phyloP scores from a whole-genome alignment of 1,284 basidiomycete species.

The Marasmius fiardii region DNA sequence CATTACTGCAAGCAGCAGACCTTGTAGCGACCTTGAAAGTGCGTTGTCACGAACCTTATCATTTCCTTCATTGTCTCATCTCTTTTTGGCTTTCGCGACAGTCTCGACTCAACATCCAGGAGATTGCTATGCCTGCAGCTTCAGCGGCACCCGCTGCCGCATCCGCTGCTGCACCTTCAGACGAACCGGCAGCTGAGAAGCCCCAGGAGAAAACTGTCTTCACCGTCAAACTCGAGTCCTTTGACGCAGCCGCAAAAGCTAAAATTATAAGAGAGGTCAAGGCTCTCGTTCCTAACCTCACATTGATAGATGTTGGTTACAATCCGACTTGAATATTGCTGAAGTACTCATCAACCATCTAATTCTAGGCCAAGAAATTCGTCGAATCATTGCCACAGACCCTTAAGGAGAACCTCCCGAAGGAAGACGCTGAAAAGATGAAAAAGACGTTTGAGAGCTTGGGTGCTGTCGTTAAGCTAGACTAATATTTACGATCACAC shows the following conservation, averaged over 20 bases:
- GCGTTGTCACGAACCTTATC: slow-evolving; percentile 19
- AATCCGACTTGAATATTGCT: slow-evolving; percentile 14
- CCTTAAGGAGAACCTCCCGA: slow-evolving; percentile 93
- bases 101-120: slow-evolving; percentile 95
- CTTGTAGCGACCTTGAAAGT: slow-evolving; percentile 92
- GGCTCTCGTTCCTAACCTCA: slow-evolving; percentile 90
- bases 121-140: slow-evolving; percentile 91
- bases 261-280: slow-evolving; percentile 99
- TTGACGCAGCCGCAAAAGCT: slow-evolving; percentile 87
- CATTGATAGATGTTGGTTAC: slow-evolving; percentile 86
- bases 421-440: slow-evolving; percentile 98
- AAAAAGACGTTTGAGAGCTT: slow-evolving; percentile 87
- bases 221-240: slow-evolving; percentile 91
- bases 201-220: slow-evolving; percentile 99
- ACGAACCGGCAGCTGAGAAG: slow-evolving; percentile 81
- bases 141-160: slow-evolving; percentile 59
- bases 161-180: slow-evolving; percentile 54
- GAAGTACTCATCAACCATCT: slow-evolving; percentile 14
- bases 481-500: slow-evolving; percentile 43
- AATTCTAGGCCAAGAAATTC: slow-evolving; percentile 93
- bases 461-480: slow-evolving; percentile 85
- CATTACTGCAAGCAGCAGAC: slow-evolving; percentile 96
- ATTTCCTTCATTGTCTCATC: slow-evolving; percentile 3
- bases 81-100: slow-evolving; percentile 27
- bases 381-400: slow-evolving; percentile 95